phyloP scores from a whole-genome alignment of 495 filamentous ascomycete genomes.

The Penicilliopsis zonata region DNA sequence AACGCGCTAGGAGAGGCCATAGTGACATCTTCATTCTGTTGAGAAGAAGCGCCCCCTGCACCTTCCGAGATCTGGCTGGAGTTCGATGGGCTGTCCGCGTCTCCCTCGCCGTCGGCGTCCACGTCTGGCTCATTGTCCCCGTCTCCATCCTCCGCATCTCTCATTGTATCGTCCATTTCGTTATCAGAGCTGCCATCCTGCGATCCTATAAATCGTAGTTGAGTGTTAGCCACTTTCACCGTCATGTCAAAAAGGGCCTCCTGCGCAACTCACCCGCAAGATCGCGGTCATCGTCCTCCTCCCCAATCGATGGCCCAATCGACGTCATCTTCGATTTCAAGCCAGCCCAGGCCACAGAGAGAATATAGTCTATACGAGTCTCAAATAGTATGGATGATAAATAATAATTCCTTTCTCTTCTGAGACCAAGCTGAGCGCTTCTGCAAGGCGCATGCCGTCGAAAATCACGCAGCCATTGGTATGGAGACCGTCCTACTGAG shows the following conservation, averaged over 20 bases:
- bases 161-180: conserved; percentile 56
- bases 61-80: conserved; percentile 35
- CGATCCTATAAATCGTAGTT: conserved; percentile 23
- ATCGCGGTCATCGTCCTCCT: conserved; percentile 45
- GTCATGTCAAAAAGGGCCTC: not conserved
- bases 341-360: too few relatives aligned
- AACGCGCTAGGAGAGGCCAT: conserved; percentile 19
- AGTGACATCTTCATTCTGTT: conserved; percentile 28
- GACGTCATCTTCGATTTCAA: not conserved
- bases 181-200: conserved; percentile 59
- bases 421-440: too few relatives aligned
- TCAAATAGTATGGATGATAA: too few relatives aligned
- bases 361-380: too few relatives aligned
- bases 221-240: conserved; percentile 2
- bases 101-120: conserved; percentile 50
- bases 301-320: conserved; percentile 1
- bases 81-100: conserved; percentile 40
- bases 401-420: too few relatives aligned
- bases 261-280: conserved; percentile 29
- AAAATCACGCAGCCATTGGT: not conserved
- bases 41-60: conserved; percentile 18
- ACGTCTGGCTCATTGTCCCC: conserved; percentile 55
- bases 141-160: conserved; percentile 47
- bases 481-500: not conserved
- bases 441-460: not conserved